These are phyloP conservation scores for Barbatosphaeria neglecta DNA, from an alignment of 495 filamentous ascomycete genomes.

Conservation along the genomic window DNA sequence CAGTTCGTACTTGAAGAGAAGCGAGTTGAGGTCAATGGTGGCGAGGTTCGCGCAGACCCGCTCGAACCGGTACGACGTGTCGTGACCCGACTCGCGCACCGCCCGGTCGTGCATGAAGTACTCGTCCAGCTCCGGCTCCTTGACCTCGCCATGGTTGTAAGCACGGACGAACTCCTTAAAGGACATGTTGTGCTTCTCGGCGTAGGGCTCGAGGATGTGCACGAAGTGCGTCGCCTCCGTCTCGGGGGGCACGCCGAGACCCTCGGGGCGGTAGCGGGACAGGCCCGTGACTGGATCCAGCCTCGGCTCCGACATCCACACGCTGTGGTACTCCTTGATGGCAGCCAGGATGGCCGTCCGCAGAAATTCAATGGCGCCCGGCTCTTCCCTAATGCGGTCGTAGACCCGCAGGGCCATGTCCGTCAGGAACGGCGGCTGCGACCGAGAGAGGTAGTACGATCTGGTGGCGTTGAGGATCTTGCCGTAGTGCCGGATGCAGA, in stretches of 20 bases:
- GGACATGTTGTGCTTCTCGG: constrained; percentile 67
- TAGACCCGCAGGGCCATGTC: constrained; percentile 92
- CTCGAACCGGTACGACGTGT: constrained; percentile 88
- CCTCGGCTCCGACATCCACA: constrained; percentile 77
- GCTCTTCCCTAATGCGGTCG: constrained; percentile 73
- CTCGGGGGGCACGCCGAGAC: constrained; percentile 87
- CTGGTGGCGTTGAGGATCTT: constrained; percentile 96
- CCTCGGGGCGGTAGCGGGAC: constrained; percentile 79
- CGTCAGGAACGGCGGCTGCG: constrained; percentile 92
- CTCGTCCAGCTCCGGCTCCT: constrained; percentile 80
- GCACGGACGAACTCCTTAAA: constrained; percentile 74
- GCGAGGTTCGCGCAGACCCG: constrained; percentile 77
- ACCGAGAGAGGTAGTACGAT: constrained; percentile 85
- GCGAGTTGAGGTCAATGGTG: constrained; percentile 86
- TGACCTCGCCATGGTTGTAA: constrained; percentile 68
- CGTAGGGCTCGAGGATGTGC: constrained; percentile 77
- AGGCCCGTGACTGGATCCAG: constrained; percentile 72
- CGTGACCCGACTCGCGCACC: constrained; percentile 93
- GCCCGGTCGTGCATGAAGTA: constrained; percentile 94
- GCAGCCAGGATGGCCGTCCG: constrained; percentile 69
- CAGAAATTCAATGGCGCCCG: constrained; percentile 66
- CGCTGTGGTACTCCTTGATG: constrained; percentile 90
- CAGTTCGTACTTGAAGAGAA: constrained; percentile 90
- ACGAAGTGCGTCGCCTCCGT: constrained; percentile 82
- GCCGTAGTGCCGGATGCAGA: constrained; percentile 95